Evolutionary conservation across 805 yeast species (phyloP).

Genomic region (Torulaspora franciscae): DNA sequence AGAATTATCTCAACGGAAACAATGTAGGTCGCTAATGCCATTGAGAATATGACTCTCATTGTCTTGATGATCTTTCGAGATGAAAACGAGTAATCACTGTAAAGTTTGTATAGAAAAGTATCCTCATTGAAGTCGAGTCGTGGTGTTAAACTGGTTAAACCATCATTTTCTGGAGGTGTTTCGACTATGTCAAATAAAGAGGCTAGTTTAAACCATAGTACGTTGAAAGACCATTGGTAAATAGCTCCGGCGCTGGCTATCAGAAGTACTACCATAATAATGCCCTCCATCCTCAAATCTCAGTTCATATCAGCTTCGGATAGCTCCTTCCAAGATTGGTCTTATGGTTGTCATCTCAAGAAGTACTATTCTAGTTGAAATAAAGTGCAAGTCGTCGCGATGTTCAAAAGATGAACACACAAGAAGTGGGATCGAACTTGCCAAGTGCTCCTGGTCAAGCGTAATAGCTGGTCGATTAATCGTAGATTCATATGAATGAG

Average conservation of each 20-base stretch:
- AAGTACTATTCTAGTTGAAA: background rate
- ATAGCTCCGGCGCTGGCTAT: constrained; percentile 3
- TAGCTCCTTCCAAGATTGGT: background rate
- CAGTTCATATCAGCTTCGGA: background rate
- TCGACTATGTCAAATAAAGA: constrained; percentile 24
- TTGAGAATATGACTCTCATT: constrained; percentile 26
- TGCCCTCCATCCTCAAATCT: constrained; percentile 11
- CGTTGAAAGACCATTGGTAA: constrained; percentile 12
- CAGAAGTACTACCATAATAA: constrained; percentile 10
- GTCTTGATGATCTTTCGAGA: constrained; percentile 20
- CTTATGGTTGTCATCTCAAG: background rate
- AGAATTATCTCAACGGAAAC: constrained; percentile 32
- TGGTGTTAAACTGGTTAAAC: constrained; percentile 7
- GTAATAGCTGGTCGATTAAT: background rate
- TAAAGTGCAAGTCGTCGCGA: background rate
- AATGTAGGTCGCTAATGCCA: constrained; percentile 28
- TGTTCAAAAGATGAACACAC: background rate
- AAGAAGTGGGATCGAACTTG: background rate
- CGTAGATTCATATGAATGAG: background rate
- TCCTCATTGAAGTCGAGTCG: constrained; percentile 14
- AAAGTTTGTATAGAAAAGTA: constrained; percentile 28
- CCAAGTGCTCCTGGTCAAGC: background rate
- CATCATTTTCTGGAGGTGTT: constrained; percentile 8
- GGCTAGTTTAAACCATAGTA: constrained; percentile 17
- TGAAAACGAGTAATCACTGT: constrained; percentile 31